Conservation (phyloP, 345 rosid genomes). For the Dipteronia sinensis region DNA sequence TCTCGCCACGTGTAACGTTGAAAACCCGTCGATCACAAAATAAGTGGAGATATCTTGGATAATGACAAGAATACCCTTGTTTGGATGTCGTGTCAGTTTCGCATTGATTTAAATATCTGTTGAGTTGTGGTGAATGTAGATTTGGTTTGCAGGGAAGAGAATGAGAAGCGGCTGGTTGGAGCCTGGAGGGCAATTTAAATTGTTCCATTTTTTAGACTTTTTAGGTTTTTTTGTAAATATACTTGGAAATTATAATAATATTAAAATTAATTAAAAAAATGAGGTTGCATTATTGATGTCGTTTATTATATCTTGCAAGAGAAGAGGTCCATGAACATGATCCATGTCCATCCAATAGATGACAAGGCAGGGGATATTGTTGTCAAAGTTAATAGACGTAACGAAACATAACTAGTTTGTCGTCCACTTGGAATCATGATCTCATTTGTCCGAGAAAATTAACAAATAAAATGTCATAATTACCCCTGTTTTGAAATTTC, state of each 20-base stretch:
- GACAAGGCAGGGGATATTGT: neutral
- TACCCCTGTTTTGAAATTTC: neutral
- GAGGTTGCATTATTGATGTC: neutral
- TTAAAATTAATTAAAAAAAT: neutral
- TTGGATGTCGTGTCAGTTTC: neutral
- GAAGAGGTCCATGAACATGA: too few relatives aligned
- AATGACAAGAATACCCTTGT: neutral
- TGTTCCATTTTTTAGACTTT: neutral
- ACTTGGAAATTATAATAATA: neutral
- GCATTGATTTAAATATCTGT: neutral
- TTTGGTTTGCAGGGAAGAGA: neutral
- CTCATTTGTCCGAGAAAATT: neutral
- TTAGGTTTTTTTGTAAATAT: too few relatives aligned
- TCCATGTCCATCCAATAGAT: neutral
- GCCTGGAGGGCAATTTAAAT: neutral
- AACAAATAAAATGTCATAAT: neutral
- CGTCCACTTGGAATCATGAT: neutral
- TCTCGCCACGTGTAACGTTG: neutral
- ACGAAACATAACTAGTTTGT: neutral
- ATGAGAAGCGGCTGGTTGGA: neutral
- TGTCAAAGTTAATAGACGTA: neutral
- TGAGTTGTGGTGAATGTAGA: neutral
- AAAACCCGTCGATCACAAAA: neutral
- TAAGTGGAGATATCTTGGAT: neutral
- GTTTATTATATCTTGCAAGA: neutral